Evolutionary conservation across 768 basidiomycete species (phyloP).

Genomic region (Lactarius tabidus): DNA sequence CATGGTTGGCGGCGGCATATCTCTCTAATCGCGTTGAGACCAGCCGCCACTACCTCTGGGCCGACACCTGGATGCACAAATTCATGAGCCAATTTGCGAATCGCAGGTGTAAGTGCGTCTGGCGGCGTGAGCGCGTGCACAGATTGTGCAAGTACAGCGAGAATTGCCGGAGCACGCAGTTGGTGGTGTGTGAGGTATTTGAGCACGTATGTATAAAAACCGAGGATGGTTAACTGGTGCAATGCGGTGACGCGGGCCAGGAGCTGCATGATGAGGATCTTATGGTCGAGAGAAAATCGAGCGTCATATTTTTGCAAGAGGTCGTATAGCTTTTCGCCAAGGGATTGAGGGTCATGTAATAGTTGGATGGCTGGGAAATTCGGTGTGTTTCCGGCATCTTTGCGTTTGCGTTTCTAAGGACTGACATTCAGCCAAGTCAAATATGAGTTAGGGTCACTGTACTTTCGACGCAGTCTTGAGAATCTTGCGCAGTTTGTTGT

Average conservation of each 20-base stretch:
- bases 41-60: conserved; percentile 91
- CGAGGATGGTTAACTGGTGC: conserved; percentile 89
- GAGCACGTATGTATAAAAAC: conserved; percentile 94
- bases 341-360: conserved; percentile 92
- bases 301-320: conserved; percentile 82
- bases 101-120: conserved; percentile 82
- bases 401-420: conserved; percentile 36
- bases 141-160: conserved; percentile 90
- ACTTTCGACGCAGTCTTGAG: conserved; percentile 77
- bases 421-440: conserved; percentile 10
- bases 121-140: conserved; percentile 95
- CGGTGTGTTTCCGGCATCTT: conserved; percentile 34
- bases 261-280: conserved; percentile 95
- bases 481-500: conserved; percentile 73
- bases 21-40: conserved; percentile 93
- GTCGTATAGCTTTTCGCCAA: conserved; percentile 90
- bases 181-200: conserved; percentile 93
- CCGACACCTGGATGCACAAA: conserved; percentile 98
- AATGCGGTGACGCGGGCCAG: conserved; percentile 89
- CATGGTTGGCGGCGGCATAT: conserved; percentile 93
- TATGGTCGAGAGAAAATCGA: conserved; percentile 94
- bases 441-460: conserved; percentile 8
- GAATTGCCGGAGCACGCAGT: conserved; percentile 86
- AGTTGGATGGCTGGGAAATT: conserved; percentile 94
- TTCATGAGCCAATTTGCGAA: conserved; percentile 89